phyloP scores from a whole-genome alignment of 805 yeast species.

The Ogataea ramenticola region DNA sequence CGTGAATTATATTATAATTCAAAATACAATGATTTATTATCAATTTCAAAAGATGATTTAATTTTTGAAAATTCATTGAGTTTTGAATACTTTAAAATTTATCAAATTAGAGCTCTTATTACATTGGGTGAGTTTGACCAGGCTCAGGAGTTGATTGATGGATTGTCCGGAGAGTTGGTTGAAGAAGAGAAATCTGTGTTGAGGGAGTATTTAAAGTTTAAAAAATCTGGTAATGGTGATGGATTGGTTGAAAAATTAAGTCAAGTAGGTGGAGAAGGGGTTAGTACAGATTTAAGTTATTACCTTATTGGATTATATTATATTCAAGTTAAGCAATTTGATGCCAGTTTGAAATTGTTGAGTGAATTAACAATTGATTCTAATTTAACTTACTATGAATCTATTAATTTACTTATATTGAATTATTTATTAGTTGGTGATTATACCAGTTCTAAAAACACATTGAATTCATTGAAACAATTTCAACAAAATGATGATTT shows the following conservation, averaged over 20 bases:
- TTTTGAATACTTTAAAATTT: constrained; percentile 15
- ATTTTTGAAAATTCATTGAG: constrained; percentile 20
- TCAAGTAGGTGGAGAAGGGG: background rate
- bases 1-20: constrained; percentile 23
- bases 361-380: constrained; percentile 9
- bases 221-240: background rate
- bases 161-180: constrained; percentile 4
- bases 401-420: constrained; percentile 30
- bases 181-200: too few relatives aligned
- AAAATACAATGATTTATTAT: constrained; percentile 13
- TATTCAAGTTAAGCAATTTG: constrained; percentile 30
- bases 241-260: background rate
- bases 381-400: constrained; percentile 31
- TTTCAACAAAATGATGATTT: constrained; percentile 76
- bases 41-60: constrained; percentile 13
- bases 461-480: constrained; percentile 36
- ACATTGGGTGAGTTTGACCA: constrained; percentile 8
- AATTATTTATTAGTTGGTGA: constrained; percentile 33
- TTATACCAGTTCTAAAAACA: constrained; percentile 35
- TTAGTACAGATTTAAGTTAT: background rate
- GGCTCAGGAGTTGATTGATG: constrained; percentile 13
- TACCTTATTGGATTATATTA: constrained; percentile 7
- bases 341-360: constrained; percentile 34
- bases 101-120: constrained; percentile 15
- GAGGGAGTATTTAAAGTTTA: constrained; percentile 3